phyloP scores from a whole-genome alignment of 495 filamentous ascomycete species.

The Aspergillus sclerotiicarbonarius region DNA sequence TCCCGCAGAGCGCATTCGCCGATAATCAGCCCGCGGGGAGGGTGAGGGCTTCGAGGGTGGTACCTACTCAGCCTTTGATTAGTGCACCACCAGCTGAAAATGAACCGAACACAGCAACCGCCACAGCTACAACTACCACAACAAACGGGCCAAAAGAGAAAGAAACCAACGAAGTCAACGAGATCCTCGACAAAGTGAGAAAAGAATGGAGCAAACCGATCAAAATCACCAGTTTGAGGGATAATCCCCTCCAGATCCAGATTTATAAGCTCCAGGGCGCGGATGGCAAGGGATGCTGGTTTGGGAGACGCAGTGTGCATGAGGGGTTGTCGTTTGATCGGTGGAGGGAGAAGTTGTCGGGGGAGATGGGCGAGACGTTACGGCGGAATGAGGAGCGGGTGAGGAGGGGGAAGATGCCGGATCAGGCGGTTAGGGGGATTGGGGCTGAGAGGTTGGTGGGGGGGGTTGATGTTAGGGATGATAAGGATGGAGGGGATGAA shows the following conservation, averaged over 20 bases:
- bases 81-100: too few relatives aligned
- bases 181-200: too few relatives aligned
- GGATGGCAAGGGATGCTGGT: constrained; percentile 87
- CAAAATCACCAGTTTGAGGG: constrained; percentile 59
- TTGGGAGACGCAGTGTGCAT: constrained; percentile 82
- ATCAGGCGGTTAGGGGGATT: constrained; percentile 72
- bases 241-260: constrained; percentile 72
- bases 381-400: constrained; percentile 59
- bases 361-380: constrained; percentile 54
- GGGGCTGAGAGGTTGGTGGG: constrained; percentile 75
- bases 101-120: too few relatives aligned
- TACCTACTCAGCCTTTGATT: too few relatives aligned
- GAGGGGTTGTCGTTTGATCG: constrained; percentile 68
- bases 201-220: constrained; percentile 78
- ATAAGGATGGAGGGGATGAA: constrained; percentile 51
- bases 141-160: too few relatives aligned
- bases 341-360: constrained; percentile 52
- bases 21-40: background rate
- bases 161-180: too few relatives aligned
- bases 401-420: constrained; percentile 29
- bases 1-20: constrained; percentile 32
- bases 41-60: too few relatives aligned
- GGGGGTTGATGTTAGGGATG: constrained; percentile 51
- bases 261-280: constrained; percentile 77
- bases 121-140: too few relatives aligned